Base-by-base conservation (phyloP, 2,329 filamentous ascomycete genomes). In the Aureobasidium melanogenum region DNA sequence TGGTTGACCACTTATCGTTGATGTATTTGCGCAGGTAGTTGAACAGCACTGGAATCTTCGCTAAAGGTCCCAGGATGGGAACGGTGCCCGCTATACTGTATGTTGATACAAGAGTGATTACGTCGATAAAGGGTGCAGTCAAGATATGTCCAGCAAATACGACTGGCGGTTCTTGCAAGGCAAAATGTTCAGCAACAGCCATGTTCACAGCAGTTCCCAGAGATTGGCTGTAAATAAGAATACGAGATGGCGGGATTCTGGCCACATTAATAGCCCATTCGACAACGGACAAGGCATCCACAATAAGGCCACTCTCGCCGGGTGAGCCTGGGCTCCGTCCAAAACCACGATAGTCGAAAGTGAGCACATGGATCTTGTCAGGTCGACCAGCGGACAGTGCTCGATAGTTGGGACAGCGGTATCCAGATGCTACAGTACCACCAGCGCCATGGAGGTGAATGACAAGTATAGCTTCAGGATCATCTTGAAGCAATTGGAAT, bases 271-370 rank as follows among this genome's bases (percentile, higher is more conserved):
- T 74, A 0, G 81, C 83, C 77, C 82, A 87, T 12, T 82, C 73
- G 1, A 76, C 76, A 2, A 85, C 69, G 0, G 80, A 72, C 0
- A 80, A 65, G 0, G 81, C 83, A 67, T 87, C 84, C 1, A 69
- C 69, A 14, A 83, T 71, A 0, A 87, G 71, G 0, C 84, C 83
- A 1, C 67, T 51, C 68, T 87, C 84, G 0, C 81, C 82, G 0
- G 83, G 83, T 5, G 69, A 67, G 1, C 83, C 83, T 0, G 72
- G 79, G 55, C 79, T 82, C 5, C 68, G 69, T 1, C 84, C 84
- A 64, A 82, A 87, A 0, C 84, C 84, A 5, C 84, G 78, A 66
- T 86, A 87, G 70, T 87, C 84, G 58, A 87, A 79, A 1, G 81
- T 77, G 9, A 87, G 67, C 39, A 82, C 76, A 65, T 87, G 82